Evolutionary conservation across 257 asterid genomes (phyloP).

Genomic region (Datura wrightii): DNA sequence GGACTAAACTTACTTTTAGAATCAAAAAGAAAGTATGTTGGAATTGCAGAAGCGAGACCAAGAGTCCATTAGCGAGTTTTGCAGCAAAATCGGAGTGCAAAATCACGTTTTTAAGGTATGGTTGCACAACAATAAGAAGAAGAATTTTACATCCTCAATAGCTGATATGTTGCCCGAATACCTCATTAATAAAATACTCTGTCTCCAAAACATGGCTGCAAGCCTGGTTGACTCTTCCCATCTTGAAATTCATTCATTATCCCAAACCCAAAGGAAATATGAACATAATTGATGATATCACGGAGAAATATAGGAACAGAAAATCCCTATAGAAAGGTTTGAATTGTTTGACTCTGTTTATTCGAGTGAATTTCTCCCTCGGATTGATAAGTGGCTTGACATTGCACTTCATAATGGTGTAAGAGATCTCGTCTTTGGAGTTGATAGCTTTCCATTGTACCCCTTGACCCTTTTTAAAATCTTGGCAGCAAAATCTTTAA

Average conservation of each 20-base stretch:
- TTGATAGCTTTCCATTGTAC: too few species aligned
- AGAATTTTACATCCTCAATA: too few species aligned
- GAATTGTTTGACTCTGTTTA: neutral
- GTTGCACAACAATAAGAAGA: too few species aligned
- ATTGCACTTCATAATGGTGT: neutral
- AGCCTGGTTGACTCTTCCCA: neutral
- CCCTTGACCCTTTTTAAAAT: neutral
- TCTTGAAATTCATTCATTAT: neutral
- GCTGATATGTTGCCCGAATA: neutral
- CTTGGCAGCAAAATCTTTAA: neutral
- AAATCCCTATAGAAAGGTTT: neutral
- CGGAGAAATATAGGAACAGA: neutral
- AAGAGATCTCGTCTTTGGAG: neutral
- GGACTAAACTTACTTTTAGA: too few species aligned
- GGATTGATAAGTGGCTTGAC: neutral
- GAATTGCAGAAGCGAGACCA: too few species aligned
- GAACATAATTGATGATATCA: neutral
- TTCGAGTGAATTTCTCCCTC: accelerated
- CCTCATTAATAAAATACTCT: neutral
- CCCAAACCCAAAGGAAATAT: too few species aligned
- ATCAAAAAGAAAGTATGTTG: too few species aligned
- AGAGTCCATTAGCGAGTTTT: too few species aligned
- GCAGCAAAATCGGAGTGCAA: too few species aligned
- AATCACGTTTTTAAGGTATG: too few species aligned
- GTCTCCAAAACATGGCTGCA: neutral